A percentile compares a stretch with the other conserved stretches of the same genome.
phyloP scores from a whole-genome alignment of 495 filamentous ascomycete species.

The Tetracladium setigerum region DNA sequence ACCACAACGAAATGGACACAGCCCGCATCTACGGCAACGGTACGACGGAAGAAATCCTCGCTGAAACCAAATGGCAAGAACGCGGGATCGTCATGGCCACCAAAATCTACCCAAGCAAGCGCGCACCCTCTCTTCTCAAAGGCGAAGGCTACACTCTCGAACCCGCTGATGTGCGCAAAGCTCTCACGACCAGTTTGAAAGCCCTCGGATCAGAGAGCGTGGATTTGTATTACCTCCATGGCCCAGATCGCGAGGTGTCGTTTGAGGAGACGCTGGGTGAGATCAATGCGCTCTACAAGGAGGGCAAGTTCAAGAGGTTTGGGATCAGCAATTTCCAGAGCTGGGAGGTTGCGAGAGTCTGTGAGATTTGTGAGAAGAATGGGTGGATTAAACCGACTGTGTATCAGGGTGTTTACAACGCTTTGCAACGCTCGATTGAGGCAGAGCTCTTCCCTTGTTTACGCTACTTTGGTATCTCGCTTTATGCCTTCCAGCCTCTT shows the following conservation, averaged over 20 bases:
- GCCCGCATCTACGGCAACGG: constrained; percentile 45
- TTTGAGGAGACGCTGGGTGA: constrained; percentile 40
- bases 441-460: constrained; percentile 43
- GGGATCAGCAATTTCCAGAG: constrained; percentile 44
- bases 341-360: constrained; percentile 43
- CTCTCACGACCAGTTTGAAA: constrained; percentile 27
- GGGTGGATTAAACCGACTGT: constrained; percentile 54
- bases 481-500: constrained; percentile 44
- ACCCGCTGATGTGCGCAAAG: constrained; percentile 29
- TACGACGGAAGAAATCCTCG: constrained; percentile 42
- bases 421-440: constrained; percentile 45
- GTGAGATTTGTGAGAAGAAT: constrained; percentile 36
- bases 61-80: constrained; percentile 35
- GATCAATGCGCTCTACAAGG: constrained; percentile 39
- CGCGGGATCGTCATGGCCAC: constrained; percentile 45
- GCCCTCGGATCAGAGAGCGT: constrained; percentile 19
- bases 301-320: constrained; percentile 37
- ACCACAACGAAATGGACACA: constrained; percentile 52
- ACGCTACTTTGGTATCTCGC: constrained; percentile 40
- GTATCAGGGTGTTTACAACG: constrained; percentile 60
- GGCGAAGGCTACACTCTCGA: constrained; percentile 19
- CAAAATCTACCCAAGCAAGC: constrained; percentile 34
- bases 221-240: constrained; percentile 47
- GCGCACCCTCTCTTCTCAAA: not conserved
- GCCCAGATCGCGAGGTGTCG: constrained; percentile 38